phyloP scores from a whole-genome alignment of 129 eudicot genomes.

The Oenanthe sinensis region DNA sequence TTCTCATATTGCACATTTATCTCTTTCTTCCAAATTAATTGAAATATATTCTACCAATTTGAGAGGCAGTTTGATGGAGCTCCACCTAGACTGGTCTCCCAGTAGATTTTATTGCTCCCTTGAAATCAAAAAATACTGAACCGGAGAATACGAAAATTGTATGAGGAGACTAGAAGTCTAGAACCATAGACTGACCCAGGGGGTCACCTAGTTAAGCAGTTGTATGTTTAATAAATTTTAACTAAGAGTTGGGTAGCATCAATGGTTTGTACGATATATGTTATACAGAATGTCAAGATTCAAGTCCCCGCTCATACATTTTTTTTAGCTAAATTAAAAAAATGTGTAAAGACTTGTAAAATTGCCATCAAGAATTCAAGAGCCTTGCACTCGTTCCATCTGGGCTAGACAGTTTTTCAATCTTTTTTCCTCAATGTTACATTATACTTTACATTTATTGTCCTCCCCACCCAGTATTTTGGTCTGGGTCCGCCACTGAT shows the following conservation, averaged over 20 bases:
- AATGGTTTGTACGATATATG: neutral
- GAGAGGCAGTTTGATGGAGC: neutral
- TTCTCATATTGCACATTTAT: conserved; percentile 11
- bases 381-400: neutral
- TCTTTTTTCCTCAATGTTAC: neutral
- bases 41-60: neutral
- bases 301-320: neutral
- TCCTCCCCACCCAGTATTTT: neutral
- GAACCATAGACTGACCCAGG: neutral
- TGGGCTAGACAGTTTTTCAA: neutral
- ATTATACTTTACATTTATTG: neutral
- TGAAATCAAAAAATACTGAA: neutral
- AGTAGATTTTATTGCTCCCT: neutral
- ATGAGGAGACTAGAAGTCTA: neutral
- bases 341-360: neutral
- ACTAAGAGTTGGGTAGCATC: neutral
- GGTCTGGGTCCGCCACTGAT: neutral
- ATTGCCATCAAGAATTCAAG: neutral
- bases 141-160: neutral
- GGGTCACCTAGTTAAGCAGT: neutral
- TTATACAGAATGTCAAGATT: neutral
- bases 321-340: neutral
- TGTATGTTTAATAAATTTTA: neutral
- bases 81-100: neutral
- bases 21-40: neutral